Evolutionary conservation across 208 protist genomes (phyloP), one percentile per base, ranked within the genome.

Genomic region (Plasmodiophora brassicae): DNA sequence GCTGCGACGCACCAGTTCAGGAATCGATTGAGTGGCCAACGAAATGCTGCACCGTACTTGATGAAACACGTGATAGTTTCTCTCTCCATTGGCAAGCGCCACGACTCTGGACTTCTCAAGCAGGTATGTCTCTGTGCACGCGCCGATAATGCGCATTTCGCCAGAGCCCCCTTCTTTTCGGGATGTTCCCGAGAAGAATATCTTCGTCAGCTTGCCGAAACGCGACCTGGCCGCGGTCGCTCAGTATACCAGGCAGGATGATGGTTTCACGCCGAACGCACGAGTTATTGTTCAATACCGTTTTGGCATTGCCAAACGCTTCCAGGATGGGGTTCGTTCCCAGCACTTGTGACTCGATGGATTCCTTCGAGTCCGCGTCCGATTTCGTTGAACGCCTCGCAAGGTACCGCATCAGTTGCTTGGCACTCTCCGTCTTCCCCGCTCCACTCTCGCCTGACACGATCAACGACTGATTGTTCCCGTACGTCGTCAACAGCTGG

Each of bases 281-380:
- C 36, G 90, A 93, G 78, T 95, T 95, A 84, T 95, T 91, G 85
- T 95, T 95, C 45, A 91, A 57, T 25, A 94, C 45, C 41, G 93
- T 95, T 88, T 94, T 95, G 22, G 93, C 93, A 85, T 95, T 95
- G 53, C 93, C 93, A 89, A 95, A 95, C 22, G 93, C 89, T 88
- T 95, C 93, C 45, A 95, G 88, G 46, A 94, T 88, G 45, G 90
- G 88, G 60, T 88, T 94, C 28, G 85, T 87, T 45, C 89, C 46
- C 45, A 92, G 71, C 8, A 94, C 60, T 43, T 88, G 71, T 71
- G 91, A 44, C 83, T 90, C 92, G 35, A 94, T 90, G 25, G 10
- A 54, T 14, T 54, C 84, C 14, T 22, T 14, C 71, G 71, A 84
- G 43, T 84, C 39, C 14, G 41, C 32, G 14, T 86, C 45, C 28